Base-by-base conservation (phyloP, 1,284 basidiomycete genomes). In the Paramarasmius palmivorus region DNA sequence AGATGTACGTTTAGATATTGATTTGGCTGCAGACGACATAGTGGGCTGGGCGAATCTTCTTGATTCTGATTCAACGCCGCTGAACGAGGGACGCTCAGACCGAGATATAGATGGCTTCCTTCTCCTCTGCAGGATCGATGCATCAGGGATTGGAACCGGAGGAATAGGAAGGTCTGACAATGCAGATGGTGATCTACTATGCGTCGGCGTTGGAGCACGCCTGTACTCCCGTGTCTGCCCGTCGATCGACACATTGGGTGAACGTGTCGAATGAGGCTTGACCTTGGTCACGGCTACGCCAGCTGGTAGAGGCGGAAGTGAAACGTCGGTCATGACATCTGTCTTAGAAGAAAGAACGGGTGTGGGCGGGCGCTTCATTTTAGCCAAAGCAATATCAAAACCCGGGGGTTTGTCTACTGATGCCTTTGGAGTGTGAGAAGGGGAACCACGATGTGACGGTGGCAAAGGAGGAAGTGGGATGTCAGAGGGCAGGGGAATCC, bases 101-200 rank as follows among this genome's bases (percentile, higher is more conserved):
- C 29, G 15, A 34, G 25, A 53, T 3, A 48, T 53, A n/a, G 50
- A 52, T 4, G 19, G 46, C 20, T 42, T 49, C 14, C 22, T 53
- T 32, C 44, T 46, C 19, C 25, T 46, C 10, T 23, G 25, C 23
- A 46, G 25, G 19, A 46, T 12, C 17, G 44, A 32, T 14, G 44
- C 23, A 46, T 46, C 44, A 29, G 44, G 44, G 7, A 46, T 4
- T 5, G 23, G 23, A 19, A 46, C 25, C 25, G 4, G 20, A 6
- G 41, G 41, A 44, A 44, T 22, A 25, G 39, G 29, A 6, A 32
- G 29, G 29, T 32, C 39, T 9, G 39, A 22, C 39, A 23, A 23
- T 14, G 25, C 25, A 7, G 44, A 46, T 7, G 44, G 25, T 14
- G 44, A 14, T n/a, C 41, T 26, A 29, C 25, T 29, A 7, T 29